Percentiles rank a stretch among this genome's conserved stretches.
Evolutionary conservation across 768 basidiomycete genomes (phyloP).

Genomic region (Psilocybe subaeruginosa): DNA sequence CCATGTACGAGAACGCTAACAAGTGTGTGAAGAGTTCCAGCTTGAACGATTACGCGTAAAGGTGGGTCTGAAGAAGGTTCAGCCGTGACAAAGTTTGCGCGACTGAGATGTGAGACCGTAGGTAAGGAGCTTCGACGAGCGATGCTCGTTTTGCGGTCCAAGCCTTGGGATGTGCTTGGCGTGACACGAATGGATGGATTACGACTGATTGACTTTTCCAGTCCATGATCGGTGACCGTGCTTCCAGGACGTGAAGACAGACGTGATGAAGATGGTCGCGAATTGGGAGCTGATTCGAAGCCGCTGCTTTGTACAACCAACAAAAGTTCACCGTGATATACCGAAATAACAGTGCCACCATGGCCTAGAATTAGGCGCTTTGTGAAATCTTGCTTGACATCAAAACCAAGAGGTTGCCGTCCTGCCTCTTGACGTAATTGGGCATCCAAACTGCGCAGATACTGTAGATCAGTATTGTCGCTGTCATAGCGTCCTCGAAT

Average conservation of each 20-base stretch:
- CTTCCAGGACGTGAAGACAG: constrained; percentile 74
- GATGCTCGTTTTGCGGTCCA: constrained; percentile 79
- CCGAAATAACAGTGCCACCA: constrained; percentile 71
- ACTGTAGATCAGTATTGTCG: constrained; percentile 62
- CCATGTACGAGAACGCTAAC: constrained; percentile 81
- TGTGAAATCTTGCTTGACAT: constrained; percentile 32
- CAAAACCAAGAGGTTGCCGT: constrained; percentile 33
- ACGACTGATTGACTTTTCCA: constrained; percentile 52
- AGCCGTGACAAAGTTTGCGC: constrained; percentile 56
- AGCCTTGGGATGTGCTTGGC: constrained; percentile 63
- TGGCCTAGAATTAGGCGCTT: constrained; percentile 46
- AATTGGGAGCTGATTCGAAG: constrained; percentile 45
- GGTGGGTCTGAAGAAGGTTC: constrained; percentile 74
- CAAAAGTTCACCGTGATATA: constrained; percentile 75
- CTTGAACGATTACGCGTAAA: constrained; percentile 75
- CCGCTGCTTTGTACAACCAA: constrained; percentile 65
- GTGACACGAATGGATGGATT: constrained; percentile 81
- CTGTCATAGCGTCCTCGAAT: constrained; percentile 74
- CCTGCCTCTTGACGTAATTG: constrained; percentile 42
- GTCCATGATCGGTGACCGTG: constrained; percentile 47
- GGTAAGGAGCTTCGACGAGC: constrained; percentile 80
- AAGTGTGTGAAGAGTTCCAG: constrained; percentile 75
- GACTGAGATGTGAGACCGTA: constrained; percentile 67
- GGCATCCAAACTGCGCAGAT: constrained; percentile 54
- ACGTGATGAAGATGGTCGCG: constrained; percentile 61